Evolutionary conservation across 257 asterid genomes (phyloP), one percentile per base, ranked within the genome.

Genomic region (Cordia subcordata): DNA sequence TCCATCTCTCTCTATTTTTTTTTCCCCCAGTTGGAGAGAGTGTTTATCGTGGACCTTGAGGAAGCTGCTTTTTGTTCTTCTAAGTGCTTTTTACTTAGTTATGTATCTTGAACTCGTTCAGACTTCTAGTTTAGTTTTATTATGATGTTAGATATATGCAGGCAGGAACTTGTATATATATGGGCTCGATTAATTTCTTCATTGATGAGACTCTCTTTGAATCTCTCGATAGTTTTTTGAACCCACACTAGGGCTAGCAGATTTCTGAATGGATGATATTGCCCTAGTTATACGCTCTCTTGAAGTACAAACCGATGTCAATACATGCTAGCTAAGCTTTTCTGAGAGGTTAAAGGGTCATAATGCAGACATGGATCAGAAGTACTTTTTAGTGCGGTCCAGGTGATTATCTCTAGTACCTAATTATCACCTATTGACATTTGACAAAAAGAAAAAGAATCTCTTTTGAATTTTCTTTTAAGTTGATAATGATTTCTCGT

Each of bases 1-100:
- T n/a, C 53, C 53, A 21, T 49, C 27, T 58, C 46, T 53, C 67
- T 32, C 58, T 46, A 13, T 5, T 18, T n/a, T 63, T 56, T 57
- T 12, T n/a, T n/a, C n/a, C n/a, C n/a, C n/a, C 4, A 2, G 55
- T 35, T 45, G 63, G 61, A 50, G 67, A 53, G 51, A 46, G 55
- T 47, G 54, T 64, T 18, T 60, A 44, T 22, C 46, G 11, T 19
- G 8, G 39, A 8, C n/a, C 15, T 49, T 49, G 20, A n/a, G n/a
- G n/a, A 49, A 47, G 10, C 27, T 13, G 54, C 17, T n/a, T 17
- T n/a, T 49, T 49, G 20, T 8, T 49, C 23, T 53, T 11, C 3
- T 15, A 5, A 53, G 12, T 37, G 11, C 9, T 11, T 53, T 53
- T 53, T 53, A 20, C 57, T 21, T 22, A 17, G 17, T 53, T 53